These are phyloP conservation scores for Anastatica hierochuntica DNA, from an alignment of 345 rosid genomes.

Conservation along the genomic window DNA sequence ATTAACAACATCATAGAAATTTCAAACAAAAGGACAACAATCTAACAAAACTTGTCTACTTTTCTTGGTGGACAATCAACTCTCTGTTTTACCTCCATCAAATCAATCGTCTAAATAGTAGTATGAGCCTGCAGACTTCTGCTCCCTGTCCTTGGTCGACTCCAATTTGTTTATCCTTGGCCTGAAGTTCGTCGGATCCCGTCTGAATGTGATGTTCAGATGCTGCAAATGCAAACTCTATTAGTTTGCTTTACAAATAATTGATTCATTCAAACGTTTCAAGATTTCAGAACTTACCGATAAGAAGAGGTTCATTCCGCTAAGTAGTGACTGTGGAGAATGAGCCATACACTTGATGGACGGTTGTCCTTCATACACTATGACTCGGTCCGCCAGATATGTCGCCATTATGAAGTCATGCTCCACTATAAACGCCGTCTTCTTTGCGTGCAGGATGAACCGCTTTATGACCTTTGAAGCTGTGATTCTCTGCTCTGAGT, in stretches of 20 bases:
- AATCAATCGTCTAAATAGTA: slow-evolving; percentile 76
- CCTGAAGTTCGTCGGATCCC: slow-evolving; percentile 88
- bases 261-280: neutral
- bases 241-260: neutral
- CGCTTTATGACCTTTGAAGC: slow-evolving; percentile 98
- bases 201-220: slow-evolving; percentile 82
- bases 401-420: slow-evolving; percentile 98
- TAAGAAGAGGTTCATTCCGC: slow-evolving; percentile 97
- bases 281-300: slow-evolving; percentile 44
- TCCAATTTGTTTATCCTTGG: slow-evolving; percentile 95
- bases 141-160: slow-evolving; percentile 94
- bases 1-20: neutral
- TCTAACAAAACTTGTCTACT: too few species aligned
- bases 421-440: slow-evolving; percentile 98
- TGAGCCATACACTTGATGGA: slow-evolving; percentile 89
- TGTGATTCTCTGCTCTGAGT: slow-evolving; percentile 97
- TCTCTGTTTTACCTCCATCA: neutral
- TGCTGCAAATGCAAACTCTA: slow-evolving; percentile 37
- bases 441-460: slow-evolving; percentile 95
- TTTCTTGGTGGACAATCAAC: too few species aligned
- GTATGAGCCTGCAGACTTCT: slow-evolving; percentile 88
- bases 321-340: slow-evolving; percentile 84
- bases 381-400: slow-evolving; percentile 87
- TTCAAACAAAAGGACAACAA: too few species aligned
- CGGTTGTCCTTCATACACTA: slow-evolving; percentile 86